phyloP scores from a whole-genome alignment of 768 basidiomycete genomes.

The Phaeolepiota aurea region DNA sequence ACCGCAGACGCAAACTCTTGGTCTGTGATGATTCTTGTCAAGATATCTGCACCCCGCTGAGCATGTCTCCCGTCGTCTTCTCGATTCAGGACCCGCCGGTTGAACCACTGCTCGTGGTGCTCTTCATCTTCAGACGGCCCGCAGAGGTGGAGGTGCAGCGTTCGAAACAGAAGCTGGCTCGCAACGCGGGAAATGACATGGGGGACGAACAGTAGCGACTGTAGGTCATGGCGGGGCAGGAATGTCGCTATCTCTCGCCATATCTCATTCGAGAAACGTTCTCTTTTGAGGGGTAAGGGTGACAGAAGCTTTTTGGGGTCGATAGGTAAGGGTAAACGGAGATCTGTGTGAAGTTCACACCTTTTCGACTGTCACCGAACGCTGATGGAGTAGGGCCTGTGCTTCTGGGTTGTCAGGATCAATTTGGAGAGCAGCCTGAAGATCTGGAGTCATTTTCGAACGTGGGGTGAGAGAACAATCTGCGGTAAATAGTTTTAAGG shows the following conservation, averaged over 20 bases:
- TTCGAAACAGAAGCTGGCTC: constrained; percentile 56
- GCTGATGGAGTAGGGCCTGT: constrained; percentile 46
- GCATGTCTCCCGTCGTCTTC: constrained; percentile 44
- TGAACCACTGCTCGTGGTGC: constrained; percentile 8
- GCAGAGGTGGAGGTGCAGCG: constrained; percentile 57
- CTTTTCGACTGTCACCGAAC: constrained; percentile 50
- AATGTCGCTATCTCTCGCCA: constrained; percentile 63
- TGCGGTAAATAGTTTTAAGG: constrained; percentile 3
- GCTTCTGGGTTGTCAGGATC: constrained; percentile 71
- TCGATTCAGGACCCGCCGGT: constrained; percentile 9
- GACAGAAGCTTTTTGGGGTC: constrained; percentile 22
- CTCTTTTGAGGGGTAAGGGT: constrained; percentile 33
- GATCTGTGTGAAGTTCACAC: constrained; percentile 18
- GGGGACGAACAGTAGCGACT: constrained; percentile 53
- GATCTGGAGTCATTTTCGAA: constrained; percentile 31
- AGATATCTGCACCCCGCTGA: constrained; percentile 62
- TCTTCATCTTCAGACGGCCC: constrained; percentile 17
- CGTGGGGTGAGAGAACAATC: neutral
- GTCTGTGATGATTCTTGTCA: constrained; percentile 59
- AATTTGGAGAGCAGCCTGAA: constrained; percentile 52
- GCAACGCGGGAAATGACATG: constrained; percentile 63
- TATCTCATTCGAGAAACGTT: constrained; percentile 58
- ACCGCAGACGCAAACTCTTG: constrained; percentile 49
- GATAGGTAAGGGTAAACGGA: neutral
- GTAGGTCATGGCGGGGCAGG: constrained; percentile 58